Base-by-base conservation (phyloP, 345 rosid species). In the Acer saccharum region DNA sequence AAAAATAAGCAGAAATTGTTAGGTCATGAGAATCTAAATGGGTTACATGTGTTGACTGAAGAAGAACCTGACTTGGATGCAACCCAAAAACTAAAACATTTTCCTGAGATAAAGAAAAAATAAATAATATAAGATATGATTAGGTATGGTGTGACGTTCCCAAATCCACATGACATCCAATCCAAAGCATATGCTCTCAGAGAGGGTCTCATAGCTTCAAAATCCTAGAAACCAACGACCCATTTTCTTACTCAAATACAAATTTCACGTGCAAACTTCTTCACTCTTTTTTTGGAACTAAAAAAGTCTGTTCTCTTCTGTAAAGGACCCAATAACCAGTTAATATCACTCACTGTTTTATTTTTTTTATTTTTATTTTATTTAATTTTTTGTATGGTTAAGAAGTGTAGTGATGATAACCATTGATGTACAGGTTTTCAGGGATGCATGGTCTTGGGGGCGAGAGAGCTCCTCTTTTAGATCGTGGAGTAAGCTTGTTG, bases 381-480 rank as follows among this genome's bases (percentile, higher is more conserved):
- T 7, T 41, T 0, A 5, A 6, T 8, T 6, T 43, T 43, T 43
- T 43, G 46, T 43, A 23, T 52, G 57, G 2, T 67, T 35, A 21
- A 69, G 10, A 7, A 13, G 18, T 16, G 46, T 43, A 43, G 46
- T 9, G 10, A 43, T 43, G 39, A 35, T 35, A 21, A 46, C 55
- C 50, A 43, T 79, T 68, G 29, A 39, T 23, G 71, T 71, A 54
- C 68, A 63, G 60, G 75, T 69, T 8, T 6, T 61, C 78, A 3
- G 82, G 60, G 70, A 64, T 23, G 78, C 60, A 25, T 68, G 82
- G 66, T 29, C 10, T 55, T 20, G 78, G 79, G 48, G 72, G 78
- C 65, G 86, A 81, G 54, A 78, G 86, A 78, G 75, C 78, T 68
- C 87, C 87, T 60, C 80, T 84, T 46, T 73, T 84, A 18, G 84